These are phyloP conservation scores for Phytophthora cactorum DNA, from an alignment of 352 stramenopile species.

Conservation along the genomic window DNA sequence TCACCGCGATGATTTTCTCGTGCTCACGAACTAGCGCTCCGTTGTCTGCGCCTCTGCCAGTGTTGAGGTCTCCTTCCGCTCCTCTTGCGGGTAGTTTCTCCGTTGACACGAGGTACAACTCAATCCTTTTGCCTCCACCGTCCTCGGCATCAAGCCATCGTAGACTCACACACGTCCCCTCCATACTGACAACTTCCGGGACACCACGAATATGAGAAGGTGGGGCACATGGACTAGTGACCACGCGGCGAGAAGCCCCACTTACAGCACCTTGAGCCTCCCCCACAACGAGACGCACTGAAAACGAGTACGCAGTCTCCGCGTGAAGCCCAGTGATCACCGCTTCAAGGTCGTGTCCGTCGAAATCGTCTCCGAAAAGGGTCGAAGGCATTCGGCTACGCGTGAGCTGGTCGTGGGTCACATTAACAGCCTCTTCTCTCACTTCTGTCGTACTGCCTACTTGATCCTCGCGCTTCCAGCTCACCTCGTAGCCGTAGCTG, in stretches of 20 bases:
- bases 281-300: constrained; percentile 69
- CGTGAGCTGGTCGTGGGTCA: constrained; percentile 54
- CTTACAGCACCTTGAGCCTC: constrained; percentile 60
- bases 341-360: constrained; percentile 77
- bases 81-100: constrained; percentile 29
- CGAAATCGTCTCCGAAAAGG: constrained; percentile 80
- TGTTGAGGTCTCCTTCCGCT: constrained; percentile 26
- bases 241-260: constrained; percentile 50
- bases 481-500: constrained; percentile 70
- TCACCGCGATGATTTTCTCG: constrained; percentile 40
- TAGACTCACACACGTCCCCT: constrained; percentile 48
- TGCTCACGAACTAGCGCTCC: constrained; percentile 20
- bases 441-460: constrained; percentile 3
- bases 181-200: constrained; percentile 26
- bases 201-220: constrained; percentile 53
- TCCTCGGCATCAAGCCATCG: constrained; percentile 66
- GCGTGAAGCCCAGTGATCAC: constrained; percentile 54
- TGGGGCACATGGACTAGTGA: constrained; percentile 46
- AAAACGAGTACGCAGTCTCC: constrained; percentile 75
- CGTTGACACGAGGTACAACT: constrained; percentile 46
- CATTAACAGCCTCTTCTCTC: constrained; percentile 45
- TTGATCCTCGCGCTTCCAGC: constrained; percentile 49
- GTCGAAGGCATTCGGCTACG: constrained; percentile 68
- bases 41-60: constrained; percentile 29
- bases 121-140: constrained; percentile 57